Evolutionary conservation across 2,329 filamentous ascomycete genomes (phyloP), one percentile per base, ranked within the genome.

Genomic region (Metarhizium robertsii): DNA sequence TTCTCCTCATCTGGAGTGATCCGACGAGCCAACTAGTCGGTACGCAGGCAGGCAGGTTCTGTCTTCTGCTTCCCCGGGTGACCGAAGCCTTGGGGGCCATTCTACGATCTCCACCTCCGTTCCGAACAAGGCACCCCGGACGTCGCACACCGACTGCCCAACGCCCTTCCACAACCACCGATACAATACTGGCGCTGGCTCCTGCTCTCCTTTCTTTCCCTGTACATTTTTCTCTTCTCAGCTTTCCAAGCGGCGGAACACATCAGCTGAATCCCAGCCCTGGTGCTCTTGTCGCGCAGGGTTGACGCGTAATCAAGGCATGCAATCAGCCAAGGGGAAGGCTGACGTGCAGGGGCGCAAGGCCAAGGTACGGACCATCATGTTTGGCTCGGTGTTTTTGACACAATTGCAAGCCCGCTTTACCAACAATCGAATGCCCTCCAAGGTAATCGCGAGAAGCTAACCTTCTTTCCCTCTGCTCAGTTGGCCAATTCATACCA

Each of bases 401-500:
- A 40, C 13, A 11, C 11, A 7, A 16, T 13, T 16, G 38, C 38
- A 11, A 40, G 4, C 5, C 40, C 8, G 29, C 42, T 30, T 38
- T 40, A 55, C 45, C 45, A 6, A 30, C 45, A 16, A 45, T 45
- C 42, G 6, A 20, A 20, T 20, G 42, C 10, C 16, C 8, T 48
- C n/a, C 20, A 13, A 29, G 34, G 20, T 16, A 29, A n/a, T 20
- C 18, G 42, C 42, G 30, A 34, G 20, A 45, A 42, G 25, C 50
- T 34, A 11, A 34, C 45, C 18, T 36, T 38, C 13, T 18, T 40
- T 38, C 13, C 13, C n/a, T 45, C 5, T 25, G 42, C 10, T 25
- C 52, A 96, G 92, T 92, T 99, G 78, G 90, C 92, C 70, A 89
- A 87, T 73, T 97, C 94, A 64, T 99, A 99, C 76, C 89, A 95